Percentiles rank a stretch among this genome's conserved stretches.
Conservation (phyloP, 1,284 basidiomycete species). For the Puccinia polysora region DNA sequence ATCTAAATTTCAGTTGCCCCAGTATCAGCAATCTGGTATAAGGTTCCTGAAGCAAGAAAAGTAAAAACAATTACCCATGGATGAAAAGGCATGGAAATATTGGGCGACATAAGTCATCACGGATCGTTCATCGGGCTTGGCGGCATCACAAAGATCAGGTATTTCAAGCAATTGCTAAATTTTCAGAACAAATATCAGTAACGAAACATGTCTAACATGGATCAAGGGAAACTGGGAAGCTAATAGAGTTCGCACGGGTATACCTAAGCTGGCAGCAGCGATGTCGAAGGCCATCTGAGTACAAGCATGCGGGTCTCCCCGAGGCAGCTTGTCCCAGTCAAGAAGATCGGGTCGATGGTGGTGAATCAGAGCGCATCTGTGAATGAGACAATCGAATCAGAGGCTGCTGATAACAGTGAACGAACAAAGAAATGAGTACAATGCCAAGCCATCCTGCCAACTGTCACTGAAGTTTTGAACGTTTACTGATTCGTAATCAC, state of each 20-base stretch:
- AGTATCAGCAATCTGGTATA: no score
- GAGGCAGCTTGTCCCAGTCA: constrained; percentile 73
- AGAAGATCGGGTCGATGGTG: constrained; percentile 91
- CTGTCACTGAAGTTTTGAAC: constrained; percentile 88
- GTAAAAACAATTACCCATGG: constrained; percentile 70
- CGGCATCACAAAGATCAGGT: constrained; percentile 84
- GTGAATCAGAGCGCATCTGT: constrained; percentile 90
- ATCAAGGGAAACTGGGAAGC: neutral
- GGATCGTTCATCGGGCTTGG: constrained; percentile 84
- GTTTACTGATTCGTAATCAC: constrained; percentile 81
- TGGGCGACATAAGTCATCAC: constrained; percentile 95
- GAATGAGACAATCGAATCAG: constrained; percentile 15
- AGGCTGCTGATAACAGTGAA: neutral
- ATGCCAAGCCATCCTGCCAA: constrained; percentile 88
- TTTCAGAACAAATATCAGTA: constrained; percentile 46
- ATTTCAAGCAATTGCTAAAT: constrained; percentile 86
- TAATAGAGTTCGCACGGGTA: constrained; percentile 64
- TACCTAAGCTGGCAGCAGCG: constrained; percentile 77
- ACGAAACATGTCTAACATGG: neutral
- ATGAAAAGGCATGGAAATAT: constrained; percentile 95
- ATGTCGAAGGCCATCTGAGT: constrained; percentile 78
- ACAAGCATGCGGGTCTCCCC: constrained; percentile 72
- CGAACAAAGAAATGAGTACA: constrained; percentile 59
- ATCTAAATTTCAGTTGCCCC: no score
- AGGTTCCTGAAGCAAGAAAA: no score